Conservation (phyloP, 192 early-diverging fungal genomes). For the Spinellus fusiger region DNA sequence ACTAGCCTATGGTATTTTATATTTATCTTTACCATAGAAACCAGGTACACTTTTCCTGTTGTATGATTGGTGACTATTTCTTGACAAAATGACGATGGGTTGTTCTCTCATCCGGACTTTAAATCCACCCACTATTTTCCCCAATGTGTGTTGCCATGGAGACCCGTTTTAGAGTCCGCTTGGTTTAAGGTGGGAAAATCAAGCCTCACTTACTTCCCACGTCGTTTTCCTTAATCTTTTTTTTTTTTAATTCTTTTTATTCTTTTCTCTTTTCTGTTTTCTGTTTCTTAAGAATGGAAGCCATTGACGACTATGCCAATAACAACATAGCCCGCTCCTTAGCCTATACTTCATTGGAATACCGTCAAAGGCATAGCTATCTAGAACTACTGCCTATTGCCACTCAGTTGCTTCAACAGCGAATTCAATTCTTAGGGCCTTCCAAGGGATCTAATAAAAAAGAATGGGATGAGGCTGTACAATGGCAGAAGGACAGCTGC, state of each 20-base stretch:
- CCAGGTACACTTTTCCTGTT: no score
- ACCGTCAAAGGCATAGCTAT: conserved; percentile 23
- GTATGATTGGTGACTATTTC: no score
- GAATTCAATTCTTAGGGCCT: conserved; percentile 21
- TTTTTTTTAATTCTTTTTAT: not conserved
- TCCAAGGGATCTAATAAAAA: not conserved
- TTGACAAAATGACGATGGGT: no score
- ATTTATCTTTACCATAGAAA: no score
- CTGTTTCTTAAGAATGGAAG: conserved; percentile 25
- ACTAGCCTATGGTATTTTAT: no score
- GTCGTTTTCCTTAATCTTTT: not conserved
- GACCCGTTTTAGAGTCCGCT: no score
- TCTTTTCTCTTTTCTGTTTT: not conserved
- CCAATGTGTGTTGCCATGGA: no score
- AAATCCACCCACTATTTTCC: no score
- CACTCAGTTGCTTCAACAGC: conserved; percentile 23
- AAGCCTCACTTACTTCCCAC: no score
- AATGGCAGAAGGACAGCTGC: conserved; percentile 32
- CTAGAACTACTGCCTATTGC: conserved; percentile 20
- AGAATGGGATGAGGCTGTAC: conserved; percentile 20
- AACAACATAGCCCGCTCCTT: conserved; percentile 31
- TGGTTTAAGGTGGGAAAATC: no score
- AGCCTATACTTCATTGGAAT: conserved; percentile 24
- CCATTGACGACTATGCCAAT: conserved; percentile 35
- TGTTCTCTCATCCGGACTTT: no score